Evolutionary conservation across 805 yeast species (phyloP), one percentile per base, ranked within the genome.

Genomic region (Nakazawaea laoshanensis): DNA sequence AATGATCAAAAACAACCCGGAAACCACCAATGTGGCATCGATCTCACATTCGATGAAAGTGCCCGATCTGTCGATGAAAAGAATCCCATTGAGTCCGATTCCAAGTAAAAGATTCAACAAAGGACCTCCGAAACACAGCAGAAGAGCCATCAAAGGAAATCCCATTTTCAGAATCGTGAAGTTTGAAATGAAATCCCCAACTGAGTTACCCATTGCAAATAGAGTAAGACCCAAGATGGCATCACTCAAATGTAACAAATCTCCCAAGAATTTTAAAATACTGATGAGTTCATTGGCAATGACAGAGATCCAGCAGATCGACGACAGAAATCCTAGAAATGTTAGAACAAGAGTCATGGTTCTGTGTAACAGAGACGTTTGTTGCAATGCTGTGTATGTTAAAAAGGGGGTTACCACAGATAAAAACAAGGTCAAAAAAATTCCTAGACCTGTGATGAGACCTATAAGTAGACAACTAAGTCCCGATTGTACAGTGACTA

Each of bases 51-150:
- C 38, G 14, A 59, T 44, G 15, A 23, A 27, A 4, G 42, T 39
- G 9, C 15, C 11, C 11, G 29, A 12, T 11, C 30, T 33, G 9
- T 37, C 41, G 26, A 63, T 55, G 6, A 68, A 55, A 1, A 76
- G 38, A 21, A 84, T 39, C 0, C 89, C 87, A 43, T 83, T 80
- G 4, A 79, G 47, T 0, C 96, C 96, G 39, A 89, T 58, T 0
- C 96, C 94, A 24, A 88, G 63, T 8, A 92, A 59, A 27, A 81
- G 60, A 33, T 87, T 80, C 26, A 92, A 52, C 37, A 89, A 56
- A 0, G 97, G 97, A 1, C 96, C 86, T 0, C 96, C 97, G 52
- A 88, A 81, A 48, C 97, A 88, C 0, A 96, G 96, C 19, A 92
- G 83, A n/a, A 92, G 62, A 0, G 96, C 96, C 82, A 89, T 82